Conservation (phyloP, 2,329 filamentous ascomycete species). For the Zasmidium citrigriseum region DNA sequence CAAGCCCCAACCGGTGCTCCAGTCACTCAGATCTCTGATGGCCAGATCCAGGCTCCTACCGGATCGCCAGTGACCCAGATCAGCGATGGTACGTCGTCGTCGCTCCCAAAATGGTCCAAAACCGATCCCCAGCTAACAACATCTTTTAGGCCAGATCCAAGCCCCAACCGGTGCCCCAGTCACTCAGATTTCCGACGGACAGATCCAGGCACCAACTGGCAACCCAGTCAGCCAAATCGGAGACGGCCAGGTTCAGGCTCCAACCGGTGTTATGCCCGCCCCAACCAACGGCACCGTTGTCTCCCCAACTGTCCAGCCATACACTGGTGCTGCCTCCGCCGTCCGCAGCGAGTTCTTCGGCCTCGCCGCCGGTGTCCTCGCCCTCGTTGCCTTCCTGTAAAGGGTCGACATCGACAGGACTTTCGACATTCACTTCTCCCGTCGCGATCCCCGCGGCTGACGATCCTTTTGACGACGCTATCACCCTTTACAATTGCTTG, state of each 20-base stretch:
- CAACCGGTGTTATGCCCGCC: slow-evolving; percentile 6
- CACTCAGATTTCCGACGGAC: slow-evolving; percentile 33
- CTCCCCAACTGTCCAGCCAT: slow-evolving; percentile 20
- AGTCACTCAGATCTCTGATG: slow-evolving; percentile 31
- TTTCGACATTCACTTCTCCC: not conserved
- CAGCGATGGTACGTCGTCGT: slow-evolving; percentile 21
- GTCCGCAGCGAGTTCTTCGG: slow-evolving; percentile 29
- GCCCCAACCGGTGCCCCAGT: slow-evolving; percentile 21
- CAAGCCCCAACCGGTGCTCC: slow-evolving; percentile 24
- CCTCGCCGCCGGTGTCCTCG: slow-evolving; percentile 33
- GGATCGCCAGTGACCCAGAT: slow-evolving; percentile 27
- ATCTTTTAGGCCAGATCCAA: slow-evolving; percentile 37
- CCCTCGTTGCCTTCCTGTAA: slow-evolving; percentile 34
- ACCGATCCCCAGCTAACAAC: not conserved
- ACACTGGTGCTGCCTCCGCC: slow-evolving; percentile 36
- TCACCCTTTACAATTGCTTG: not conserved
- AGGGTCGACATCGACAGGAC: slow-evolving; percentile 2
- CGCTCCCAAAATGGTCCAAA: not conserved
- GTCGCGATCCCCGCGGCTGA: not conserved
- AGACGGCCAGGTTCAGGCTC: slow-evolving; percentile 31
- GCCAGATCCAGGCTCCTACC: slow-evolving; percentile 23
- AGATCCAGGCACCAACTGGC: slow-evolving; percentile 26
- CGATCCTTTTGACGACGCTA: not conserved
- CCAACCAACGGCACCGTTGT: slow-evolving; percentile 19
- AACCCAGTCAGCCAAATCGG: slow-evolving; percentile 31